Evolutionary conservation across 306 rosid genomes (phyloP), one percentile per base, ranked within the genome.

Genomic region (Ziziphus jujuba): DNA sequence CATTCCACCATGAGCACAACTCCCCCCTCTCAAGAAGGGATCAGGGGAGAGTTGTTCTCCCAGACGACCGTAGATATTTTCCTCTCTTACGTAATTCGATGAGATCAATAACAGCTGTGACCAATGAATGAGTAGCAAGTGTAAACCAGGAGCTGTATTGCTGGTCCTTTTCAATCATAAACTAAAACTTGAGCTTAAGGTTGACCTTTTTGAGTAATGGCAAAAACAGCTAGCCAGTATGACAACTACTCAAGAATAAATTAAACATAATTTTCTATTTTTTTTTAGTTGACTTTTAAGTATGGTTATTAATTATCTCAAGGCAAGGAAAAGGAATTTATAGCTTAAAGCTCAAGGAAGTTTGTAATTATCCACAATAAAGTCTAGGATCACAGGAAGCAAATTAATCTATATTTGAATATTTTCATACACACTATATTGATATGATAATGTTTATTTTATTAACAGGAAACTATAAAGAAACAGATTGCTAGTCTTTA

Each of bases 401-500:
- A 36, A 11, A 6, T 36, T 7, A 7, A 36, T 7, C 3, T 35
- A 9, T 36, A n/a, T 36, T 36, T 7, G 2, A 36, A 36, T 36
- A 36, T 36, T 36, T 36, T 36, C 43, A 7, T 36, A 36, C 9
- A 7, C 9, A 36, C 43, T 3, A 36, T 11, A 6, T 36, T 36
- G 6, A 3, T 36, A 36, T 6, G 43, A 36, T 36, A 6, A 36
- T 65, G 9, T 71, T 60, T 59, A 23, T 57, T 45, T 55, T 28
- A 33, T 43, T 62, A 5, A 31, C 79, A 73, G 69, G 79, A 73
- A 15, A 51, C 48, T 34, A 78, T 69, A 61, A 22, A 23, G 58
- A 73, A 48, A 59, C 76, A 56, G 53, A 54, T 73, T 57, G 70
- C 66, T 31, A 63, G 56, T 53, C 49, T 69, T n/a, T 79, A 73